Conservation (phyloP, 2,329 filamentous ascomycete species). For the Nigrospora oryzae region DNA sequence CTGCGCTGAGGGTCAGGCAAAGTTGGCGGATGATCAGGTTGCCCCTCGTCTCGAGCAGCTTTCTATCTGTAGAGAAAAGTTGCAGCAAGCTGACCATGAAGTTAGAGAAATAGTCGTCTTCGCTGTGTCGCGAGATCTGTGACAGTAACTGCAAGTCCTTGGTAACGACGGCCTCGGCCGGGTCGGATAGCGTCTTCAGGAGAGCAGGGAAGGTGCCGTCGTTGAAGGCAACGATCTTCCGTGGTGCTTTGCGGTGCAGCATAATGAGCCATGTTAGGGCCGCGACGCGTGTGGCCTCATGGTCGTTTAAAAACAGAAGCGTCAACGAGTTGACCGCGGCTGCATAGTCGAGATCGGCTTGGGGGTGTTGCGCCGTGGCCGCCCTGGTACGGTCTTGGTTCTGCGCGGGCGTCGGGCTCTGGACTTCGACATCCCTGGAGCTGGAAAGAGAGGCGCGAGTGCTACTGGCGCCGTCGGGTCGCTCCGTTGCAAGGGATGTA, state of each 20-base stretch:
- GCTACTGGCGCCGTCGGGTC: conserved; percentile 36
- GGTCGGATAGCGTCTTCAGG: conserved; percentile 92
- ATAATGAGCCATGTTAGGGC: conserved; percentile 95
- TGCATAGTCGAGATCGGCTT: conserved; percentile 84
- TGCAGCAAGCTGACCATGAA: conserved; percentile 98
- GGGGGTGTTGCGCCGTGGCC: conserved; percentile 28
- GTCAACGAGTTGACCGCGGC: conserved; percentile 91
- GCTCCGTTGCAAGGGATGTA: conserved; percentile 32
- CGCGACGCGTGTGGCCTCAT: conserved; percentile 90
- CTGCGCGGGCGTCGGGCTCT: conserved; percentile 42
- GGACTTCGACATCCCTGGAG: conserved; percentile 42
- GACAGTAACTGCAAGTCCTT: conserved; percentile 89
- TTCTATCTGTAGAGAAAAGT: conserved; percentile 88
- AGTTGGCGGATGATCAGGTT: conserved; percentile 95
- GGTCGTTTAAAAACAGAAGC: conserved; percentile 88
- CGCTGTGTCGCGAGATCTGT: conserved; percentile 92
- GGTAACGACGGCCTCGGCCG: conserved; percentile 90
- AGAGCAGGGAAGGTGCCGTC: conserved; percentile 95
- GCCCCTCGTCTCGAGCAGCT: conserved; percentile 81
- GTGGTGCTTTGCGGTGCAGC: conserved; percentile 90
- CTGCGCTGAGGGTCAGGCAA: conserved; percentile 84
- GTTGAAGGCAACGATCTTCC: conserved; percentile 89
- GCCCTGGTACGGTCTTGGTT: conserved; percentile 35
- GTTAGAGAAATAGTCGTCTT: conserved; percentile 93
- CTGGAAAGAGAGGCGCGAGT: conserved; percentile 44